Percentiles rank a stretch among this genome's conserved stretches.
phyloP scores from a whole-genome alignment of 495 filamentous ascomycete species.

The Penicillium desertorum region DNA sequence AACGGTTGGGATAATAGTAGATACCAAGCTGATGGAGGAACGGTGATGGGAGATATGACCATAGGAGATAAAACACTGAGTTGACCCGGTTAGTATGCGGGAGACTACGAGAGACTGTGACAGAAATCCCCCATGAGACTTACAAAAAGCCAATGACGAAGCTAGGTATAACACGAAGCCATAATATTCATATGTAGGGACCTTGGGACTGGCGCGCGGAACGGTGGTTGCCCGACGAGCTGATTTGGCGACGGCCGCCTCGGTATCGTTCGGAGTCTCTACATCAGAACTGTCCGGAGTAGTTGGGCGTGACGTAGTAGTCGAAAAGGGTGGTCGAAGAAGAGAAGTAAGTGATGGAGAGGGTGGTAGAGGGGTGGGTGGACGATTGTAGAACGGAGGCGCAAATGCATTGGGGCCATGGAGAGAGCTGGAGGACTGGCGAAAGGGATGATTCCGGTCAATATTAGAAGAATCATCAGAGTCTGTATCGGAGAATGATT shows the following conservation, averaged over 20 bases:
- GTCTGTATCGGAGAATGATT: constrained; percentile 44
- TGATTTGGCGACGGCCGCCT: constrained; percentile 62
- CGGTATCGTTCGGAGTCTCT: constrained; percentile 63
- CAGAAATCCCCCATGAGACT: constrained; percentile 15
- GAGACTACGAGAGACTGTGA: neutral
- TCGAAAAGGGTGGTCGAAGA: constrained; percentile 70
- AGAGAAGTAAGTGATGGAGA: constrained; percentile 94
- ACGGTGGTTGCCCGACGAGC: constrained; percentile 68
- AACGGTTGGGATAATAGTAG: constrained; percentile 93
- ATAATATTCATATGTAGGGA: constrained; percentile 98
- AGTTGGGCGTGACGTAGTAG: constrained; percentile 77
- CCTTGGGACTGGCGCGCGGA: constrained; percentile 84
- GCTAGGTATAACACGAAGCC: constrained; percentile 94
- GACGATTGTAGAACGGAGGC: constrained; percentile 84
- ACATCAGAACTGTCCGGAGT: constrained; percentile 90
- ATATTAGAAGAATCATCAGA: constrained; percentile 41
- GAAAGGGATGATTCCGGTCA: constrained; percentile 42
- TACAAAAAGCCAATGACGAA: constrained; percentile 70
- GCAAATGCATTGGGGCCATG: constrained; percentile 63
- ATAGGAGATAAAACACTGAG: constrained; percentile 80
- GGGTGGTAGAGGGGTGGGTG: constrained; percentile 85
- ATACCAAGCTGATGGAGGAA: constrained; percentile 92
- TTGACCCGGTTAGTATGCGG: constrained; percentile 3
- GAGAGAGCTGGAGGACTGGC: constrained; percentile 44
- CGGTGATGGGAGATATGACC: constrained; percentile 89